Evolutionary conservation across 306 rosid species (phyloP).

Genomic region (Begonia peltatifolia): DNA sequence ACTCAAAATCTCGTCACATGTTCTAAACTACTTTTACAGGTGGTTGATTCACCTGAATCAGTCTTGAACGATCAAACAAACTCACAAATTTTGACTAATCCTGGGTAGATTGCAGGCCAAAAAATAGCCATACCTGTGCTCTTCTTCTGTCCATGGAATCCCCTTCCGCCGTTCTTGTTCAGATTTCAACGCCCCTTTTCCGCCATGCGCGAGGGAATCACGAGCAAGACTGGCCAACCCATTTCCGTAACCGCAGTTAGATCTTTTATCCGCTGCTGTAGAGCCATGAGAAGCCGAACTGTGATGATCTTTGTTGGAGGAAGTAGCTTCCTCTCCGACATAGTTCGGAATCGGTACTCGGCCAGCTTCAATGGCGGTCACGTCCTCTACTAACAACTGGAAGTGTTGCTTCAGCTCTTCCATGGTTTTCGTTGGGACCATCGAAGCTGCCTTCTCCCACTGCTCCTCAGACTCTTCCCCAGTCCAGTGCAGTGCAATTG

Average conservation of each 20-base stretch:
- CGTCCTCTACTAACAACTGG: conserved; percentile 57
- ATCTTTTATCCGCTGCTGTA: conserved; percentile 50
- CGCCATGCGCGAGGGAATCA: conserved; percentile 41
- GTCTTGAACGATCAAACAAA: too few relatives aligned
- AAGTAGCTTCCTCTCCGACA: conserved; percentile 23
- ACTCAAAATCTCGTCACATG: too few relatives aligned
- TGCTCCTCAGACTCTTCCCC: conserved; percentile 38
- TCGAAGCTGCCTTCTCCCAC: conserved; percentile 77
- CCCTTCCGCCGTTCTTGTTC: conserved; percentile 94
- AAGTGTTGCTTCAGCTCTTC: conserved; percentile 74
- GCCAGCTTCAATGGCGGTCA: conserved; percentile 67
- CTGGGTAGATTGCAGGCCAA: too few relatives aligned
- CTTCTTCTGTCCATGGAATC: conserved; percentile 99
- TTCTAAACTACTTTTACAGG: too few relatives aligned
- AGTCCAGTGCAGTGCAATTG: conserved; percentile 69
- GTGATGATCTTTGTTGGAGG: conserved; percentile 34
- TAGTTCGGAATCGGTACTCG: conserved; percentile 52
- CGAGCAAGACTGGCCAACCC: conserved; percentile 49
- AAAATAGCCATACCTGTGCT: conserved; percentile 56
- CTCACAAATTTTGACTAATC: too few relatives aligned
- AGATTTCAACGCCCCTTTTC: conserved; percentile 76
- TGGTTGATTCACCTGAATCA: too few relatives aligned
- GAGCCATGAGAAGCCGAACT: conserved; percentile 27
- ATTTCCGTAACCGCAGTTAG: too few relatives aligned
- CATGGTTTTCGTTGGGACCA: conserved; percentile 55